These are phyloP conservation scores for Afroboletus lepidellus DNA, from an alignment of 1,284 basidiomycete genomes.

Conservation along the genomic window DNA sequence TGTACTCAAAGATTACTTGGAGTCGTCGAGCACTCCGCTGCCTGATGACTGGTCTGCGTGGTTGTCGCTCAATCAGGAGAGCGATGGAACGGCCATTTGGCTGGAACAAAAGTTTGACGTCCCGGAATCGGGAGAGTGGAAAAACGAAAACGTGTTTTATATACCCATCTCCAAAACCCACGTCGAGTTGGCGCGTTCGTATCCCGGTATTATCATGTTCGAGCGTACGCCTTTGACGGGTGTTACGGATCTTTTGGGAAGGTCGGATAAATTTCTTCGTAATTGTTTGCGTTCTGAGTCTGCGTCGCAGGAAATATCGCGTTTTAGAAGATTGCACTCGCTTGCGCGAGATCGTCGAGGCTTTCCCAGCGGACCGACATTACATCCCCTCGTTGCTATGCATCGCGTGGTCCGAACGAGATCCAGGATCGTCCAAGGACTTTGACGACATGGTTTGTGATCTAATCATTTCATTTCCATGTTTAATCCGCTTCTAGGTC, in stretches of 20 bases:
- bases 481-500: slow-evolving; percentile 37
- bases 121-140: slow-evolving; percentile 60
- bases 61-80: slow-evolving; percentile 70
- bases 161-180: slow-evolving; percentile 39
- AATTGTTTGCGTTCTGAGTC: slow-evolving; percentile 6
- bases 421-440: slow-evolving; percentile 40
- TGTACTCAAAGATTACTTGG: slow-evolving; percentile 43
- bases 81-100: slow-evolving; percentile 75
- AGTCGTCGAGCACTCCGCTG: slow-evolving; percentile 26
- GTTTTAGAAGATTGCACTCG: slow-evolving; percentile 69
- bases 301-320: slow-evolving; percentile 58
- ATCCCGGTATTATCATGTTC: slow-evolving; percentile 68
- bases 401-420: slow-evolving; percentile 54
- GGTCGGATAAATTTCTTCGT: slow-evolving; percentile 38
- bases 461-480: neutral
- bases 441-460: slow-evolving; percentile 50
- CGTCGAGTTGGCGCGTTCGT: slow-evolving; percentile 19
- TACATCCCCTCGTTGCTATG: slow-evolving; percentile 60
- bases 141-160: slow-evolving; percentile 54
- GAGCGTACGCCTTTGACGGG: slow-evolving; percentile 65
- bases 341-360: slow-evolving; percentile 58
- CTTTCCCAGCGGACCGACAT: slow-evolving; percentile 50
- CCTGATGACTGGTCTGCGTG: slow-evolving; percentile 52
- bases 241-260: slow-evolving; percentile 62
- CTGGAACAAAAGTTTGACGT: slow-evolving; percentile 69